phyloP scores from a whole-genome alignment of 805 yeast species.

The Metschnikowia hibisci region DNA sequence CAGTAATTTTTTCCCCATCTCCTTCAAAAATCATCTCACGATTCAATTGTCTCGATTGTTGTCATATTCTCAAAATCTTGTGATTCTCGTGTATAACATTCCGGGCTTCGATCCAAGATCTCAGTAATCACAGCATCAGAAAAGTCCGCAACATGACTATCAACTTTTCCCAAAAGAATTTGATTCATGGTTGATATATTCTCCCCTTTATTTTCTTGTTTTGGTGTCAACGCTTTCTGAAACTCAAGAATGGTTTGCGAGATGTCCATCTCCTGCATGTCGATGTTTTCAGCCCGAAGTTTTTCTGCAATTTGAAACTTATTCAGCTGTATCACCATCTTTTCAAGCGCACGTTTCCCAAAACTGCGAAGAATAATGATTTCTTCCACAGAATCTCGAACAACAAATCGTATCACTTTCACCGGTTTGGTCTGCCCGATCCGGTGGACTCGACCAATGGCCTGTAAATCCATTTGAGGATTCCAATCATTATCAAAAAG shows the following conservation, averaged over 20 bases:
- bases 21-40: not conserved
- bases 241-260: slow-evolving; percentile 13
- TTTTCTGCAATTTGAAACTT: slow-evolving; percentile 30
- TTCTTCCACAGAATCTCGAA: slow-evolving; percentile 80
- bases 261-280: slow-evolving; percentile 11
- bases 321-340: slow-evolving; percentile 51
- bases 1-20: too few species aligned
- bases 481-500: slow-evolving; percentile 95
- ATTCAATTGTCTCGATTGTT: slow-evolving; percentile 30
- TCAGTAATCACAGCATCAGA: slow-evolving; percentile 44
- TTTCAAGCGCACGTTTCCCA: slow-evolving; percentile 74
- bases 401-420: slow-evolving; percentile 70
- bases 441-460: slow-evolving; percentile 92
- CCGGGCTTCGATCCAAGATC: slow-evolving; percentile 44
- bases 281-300: slow-evolving; percentile 20
- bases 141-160: slow-evolving; percentile 16
- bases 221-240: not conserved
- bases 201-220: not conserved
- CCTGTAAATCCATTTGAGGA: slow-evolving; percentile 94
- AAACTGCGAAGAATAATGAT: slow-evolving; percentile 74
- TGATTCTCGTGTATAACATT: slow-evolving; percentile 35
- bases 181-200: slow-evolving; percentile 2
- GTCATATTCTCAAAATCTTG: slow-evolving; percentile 27
- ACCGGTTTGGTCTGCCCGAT: slow-evolving; percentile 89
- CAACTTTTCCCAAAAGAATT: slow-evolving; percentile 6